Conservation (phyloP, 2,329 filamentous ascomycete species). For the Aureobasidium namibiae region DNA sequence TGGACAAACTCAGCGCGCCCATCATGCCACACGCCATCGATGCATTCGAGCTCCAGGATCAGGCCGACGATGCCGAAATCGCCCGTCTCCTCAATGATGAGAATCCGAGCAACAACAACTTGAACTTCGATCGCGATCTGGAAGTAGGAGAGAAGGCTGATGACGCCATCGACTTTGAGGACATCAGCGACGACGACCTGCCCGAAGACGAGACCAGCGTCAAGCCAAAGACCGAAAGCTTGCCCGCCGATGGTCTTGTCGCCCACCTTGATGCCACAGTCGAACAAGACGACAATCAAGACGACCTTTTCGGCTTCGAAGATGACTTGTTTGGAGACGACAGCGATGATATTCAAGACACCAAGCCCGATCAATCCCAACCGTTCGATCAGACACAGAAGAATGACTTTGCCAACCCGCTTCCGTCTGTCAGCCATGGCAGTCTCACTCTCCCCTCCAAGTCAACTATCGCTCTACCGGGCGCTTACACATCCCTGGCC, state of each 20-base stretch:
- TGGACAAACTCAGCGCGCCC: not conserved
- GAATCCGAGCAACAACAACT: slow-evolving; percentile 18
- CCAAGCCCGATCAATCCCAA: not conserved
- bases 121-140: slow-evolving; percentile 28
- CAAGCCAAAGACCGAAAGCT: slow-evolving; percentile 11
- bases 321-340: slow-evolving; percentile 64
- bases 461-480: slow-evolving; percentile 13
- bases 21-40: slow-evolving; percentile 32
- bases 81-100: slow-evolving; percentile 22
- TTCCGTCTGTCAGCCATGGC: slow-evolving; percentile 15
- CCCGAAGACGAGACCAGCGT: slow-evolving; percentile 62
- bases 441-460: slow-evolving; percentile 24
- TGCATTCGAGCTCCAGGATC: slow-evolving; percentile 17
- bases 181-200: slow-evolving; percentile 86
- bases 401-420: not conserved
- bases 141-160: slow-evolving; percentile 69
- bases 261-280: not conserved
- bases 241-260: slow-evolving; percentile 1
- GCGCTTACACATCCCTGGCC: slow-evolving; percentile 9
- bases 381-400: slow-evolving; percentile 14
- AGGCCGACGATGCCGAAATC: slow-evolving; percentile 24
- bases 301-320: slow-evolving; percentile 35
- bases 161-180: slow-evolving; percentile 83
- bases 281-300: slow-evolving; percentile 7
- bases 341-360: slow-evolving; percentile 20